Base-by-base conservation (phyloP, 306 rosid species). In the Aeschynomene evenia region DNA sequence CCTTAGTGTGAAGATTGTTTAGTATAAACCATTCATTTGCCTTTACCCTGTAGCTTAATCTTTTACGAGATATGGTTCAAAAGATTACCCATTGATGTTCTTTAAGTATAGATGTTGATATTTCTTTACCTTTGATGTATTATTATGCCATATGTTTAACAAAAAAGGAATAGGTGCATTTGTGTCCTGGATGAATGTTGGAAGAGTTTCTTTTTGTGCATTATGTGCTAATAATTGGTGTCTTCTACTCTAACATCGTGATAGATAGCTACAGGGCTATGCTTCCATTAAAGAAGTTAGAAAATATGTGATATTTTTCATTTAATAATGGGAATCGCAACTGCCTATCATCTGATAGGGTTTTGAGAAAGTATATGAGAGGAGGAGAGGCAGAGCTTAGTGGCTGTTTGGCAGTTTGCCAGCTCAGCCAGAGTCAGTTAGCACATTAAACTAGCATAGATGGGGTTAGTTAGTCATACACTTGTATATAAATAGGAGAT, bases 171-270 rank as follows among this genome's bases (percentile, higher is more conserved):
- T n/a, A 48, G 56, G 12, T 57, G 43, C 70, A 39, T 15, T 14
- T 60, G 55, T 43, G 52, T 6, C 50, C 67, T 15, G 42, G 66
- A 52, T 79, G 50, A 48, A 39, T 59, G 45, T 43, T 43, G 55
- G 16, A 53, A 61, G 54, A 18, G 34, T 49, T 54, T n/a, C n/a
- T n/a, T 22, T 37, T 69, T 70, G 39, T 64, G 54, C 66, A 39
- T 56, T 14, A 15, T 46, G 46, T 29, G 23, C 26, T 20, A 43
- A 6, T 37, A 28, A 50, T 55, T 56, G 19, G 58, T 59, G 56
- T 39, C 24, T 19, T 48, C 36, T 69, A 6, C 49, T n/a, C 54
- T 53, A 52, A 8, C 46, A 70, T 55, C 51, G 46, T 29, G 73
- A 22, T 71, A 21, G 20, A 18, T 70, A 29, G 54, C 54, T 70